Percentiles rank a stretch among this genome's conserved stretches.
Conservation (phyloP, 208 protist genomes). For the Wallacemonas collosoma region DNA sequence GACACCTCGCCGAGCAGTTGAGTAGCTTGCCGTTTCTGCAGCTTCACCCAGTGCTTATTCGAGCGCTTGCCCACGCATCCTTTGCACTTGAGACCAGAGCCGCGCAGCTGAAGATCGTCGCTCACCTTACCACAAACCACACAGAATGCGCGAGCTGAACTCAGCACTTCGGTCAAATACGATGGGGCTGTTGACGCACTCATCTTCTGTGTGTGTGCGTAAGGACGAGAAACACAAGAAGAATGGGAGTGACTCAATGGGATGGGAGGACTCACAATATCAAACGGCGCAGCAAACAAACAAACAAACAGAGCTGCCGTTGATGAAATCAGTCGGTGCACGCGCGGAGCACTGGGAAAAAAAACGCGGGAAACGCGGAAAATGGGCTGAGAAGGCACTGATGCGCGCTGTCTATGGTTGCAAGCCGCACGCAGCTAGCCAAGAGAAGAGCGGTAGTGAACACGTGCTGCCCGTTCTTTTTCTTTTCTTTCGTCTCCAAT, state of each 20-base stretch:
- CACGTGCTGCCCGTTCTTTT: neutral
- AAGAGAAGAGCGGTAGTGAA: neutral
- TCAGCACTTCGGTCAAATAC: slow-evolving; percentile 1
- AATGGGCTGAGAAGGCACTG: neutral
- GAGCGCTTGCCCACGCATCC: slow-evolving; percentile 49
- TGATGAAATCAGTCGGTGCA: no score
- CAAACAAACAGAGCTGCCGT: no score
- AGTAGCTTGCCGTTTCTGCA: slow-evolving; percentile 47
- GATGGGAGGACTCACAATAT: no score
- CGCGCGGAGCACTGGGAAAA: no score
- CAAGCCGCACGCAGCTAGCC: no score
- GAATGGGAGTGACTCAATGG: neutral
- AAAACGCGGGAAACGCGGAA: neutral
- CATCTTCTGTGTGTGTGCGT: slow-evolving; percentile 5
- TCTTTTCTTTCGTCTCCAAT: neutral
- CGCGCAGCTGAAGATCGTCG: slow-evolving; percentile 43
- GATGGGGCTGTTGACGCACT: slow-evolving; percentile 15
- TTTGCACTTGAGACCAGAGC: slow-evolving; percentile 57
- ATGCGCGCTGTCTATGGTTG: neutral
- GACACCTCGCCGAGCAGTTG: slow-evolving; percentile 28
- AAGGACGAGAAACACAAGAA: slow-evolving; percentile 6
- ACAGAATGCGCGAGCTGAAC: slow-evolving; percentile 34
- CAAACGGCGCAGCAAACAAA: no score
- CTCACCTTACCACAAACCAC: slow-evolving; percentile 55
- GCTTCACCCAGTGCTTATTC: slow-evolving; percentile 36